A percentile compares a stretch with the other conserved stretches of the same genome.
These are phyloP conservation scores for Fusarium citri DNA, from an alignment of 2,329 filamentous ascomycete species.

Conservation along the genomic window DNA sequence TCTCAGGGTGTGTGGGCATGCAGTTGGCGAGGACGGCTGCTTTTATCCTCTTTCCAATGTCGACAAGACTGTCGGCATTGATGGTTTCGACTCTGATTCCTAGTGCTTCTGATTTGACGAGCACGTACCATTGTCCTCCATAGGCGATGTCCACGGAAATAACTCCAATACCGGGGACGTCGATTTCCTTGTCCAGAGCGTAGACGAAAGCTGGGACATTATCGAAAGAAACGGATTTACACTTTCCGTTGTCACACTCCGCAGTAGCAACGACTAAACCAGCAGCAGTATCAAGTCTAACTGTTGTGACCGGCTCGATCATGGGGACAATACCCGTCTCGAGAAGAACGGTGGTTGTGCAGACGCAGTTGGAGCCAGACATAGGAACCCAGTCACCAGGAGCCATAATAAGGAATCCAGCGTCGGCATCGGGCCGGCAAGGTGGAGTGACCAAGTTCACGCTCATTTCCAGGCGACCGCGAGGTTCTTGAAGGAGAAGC, in stretches of 20 bases:
- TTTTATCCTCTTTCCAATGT: conserved; percentile 56
- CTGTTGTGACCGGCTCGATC: conserved; percentile 49
- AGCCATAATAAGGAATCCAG: conserved; percentile 54
- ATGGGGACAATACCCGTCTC: conserved; percentile 59
- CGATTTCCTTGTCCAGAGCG: conserved; percentile 15
- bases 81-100: conserved; percentile 20
- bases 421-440: conserved; percentile 56
- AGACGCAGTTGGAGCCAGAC: conserved; percentile 58
- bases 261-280: conserved; percentile 15
- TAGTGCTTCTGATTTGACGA: conserved; percentile 14
- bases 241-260: conserved; percentile 19
- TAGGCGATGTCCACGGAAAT: conserved; percentile 14
- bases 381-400: conserved; percentile 42
- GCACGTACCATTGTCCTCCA: conserved; percentile 25
- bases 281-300: conserved; percentile 12
- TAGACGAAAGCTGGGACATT: conserved; percentile 18
- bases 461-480: conserved; percentile 15
- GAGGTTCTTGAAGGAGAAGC: conserved; percentile 5
- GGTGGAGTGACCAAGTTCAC: neutral
- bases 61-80: conserved; percentile 13
- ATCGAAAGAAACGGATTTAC: conserved; percentile 22
- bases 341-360: conserved; percentile 57
- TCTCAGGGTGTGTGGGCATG: conserved; percentile 56
- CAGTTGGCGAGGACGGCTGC: conserved; percentile 50
- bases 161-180: neutral